These are phyloP conservation scores for Geotrichum candidum DNA, from an alignment of 1,139 yeast genomes.

Conservation along the genomic window DNA sequence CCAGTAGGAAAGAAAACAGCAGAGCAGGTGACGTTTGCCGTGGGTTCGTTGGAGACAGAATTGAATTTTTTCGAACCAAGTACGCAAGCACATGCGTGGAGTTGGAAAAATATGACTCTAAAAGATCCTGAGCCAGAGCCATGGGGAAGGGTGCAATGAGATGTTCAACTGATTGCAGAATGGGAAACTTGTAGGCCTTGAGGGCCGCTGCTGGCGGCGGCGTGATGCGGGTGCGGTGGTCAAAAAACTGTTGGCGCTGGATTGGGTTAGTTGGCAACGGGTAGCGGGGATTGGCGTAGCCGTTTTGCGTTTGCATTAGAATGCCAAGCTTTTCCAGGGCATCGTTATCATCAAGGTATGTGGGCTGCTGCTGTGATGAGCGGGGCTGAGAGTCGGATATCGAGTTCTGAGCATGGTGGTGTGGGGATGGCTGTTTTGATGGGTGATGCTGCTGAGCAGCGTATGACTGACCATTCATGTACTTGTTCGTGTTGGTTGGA, in stretches of 20 bases:
- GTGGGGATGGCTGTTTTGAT: background rate
- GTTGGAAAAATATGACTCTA: slow-evolving; percentile 24
- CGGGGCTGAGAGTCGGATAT: background rate
- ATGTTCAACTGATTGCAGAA: slow-evolving; percentile 25
- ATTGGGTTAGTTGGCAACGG: background rate
- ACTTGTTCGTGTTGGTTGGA: background rate
- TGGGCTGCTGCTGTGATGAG: background rate
- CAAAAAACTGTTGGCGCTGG: background rate
- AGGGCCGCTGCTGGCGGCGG: background rate
- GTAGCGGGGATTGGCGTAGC: background rate
- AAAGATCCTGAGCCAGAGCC: slow-evolving; percentile 13
- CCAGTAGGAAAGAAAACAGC: slow-evolving; percentile 33
- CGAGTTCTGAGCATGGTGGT: background rate
- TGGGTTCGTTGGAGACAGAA: slow-evolving; percentile 24
- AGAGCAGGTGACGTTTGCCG: slow-evolving; percentile 35
- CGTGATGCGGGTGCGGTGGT: background rate
- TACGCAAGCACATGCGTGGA: slow-evolving; percentile 25
- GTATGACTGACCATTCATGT: background rate
- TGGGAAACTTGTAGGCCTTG: slow-evolving; percentile 26
- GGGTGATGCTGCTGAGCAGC: background rate
- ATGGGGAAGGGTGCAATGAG: slow-evolving; percentile 11
- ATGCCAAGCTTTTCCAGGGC: background rate
- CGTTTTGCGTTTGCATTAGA: background rate
- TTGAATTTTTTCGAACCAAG: slow-evolving; percentile 20
- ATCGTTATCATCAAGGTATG: background rate